Evolutionary conservation across 805 yeast genomes (phyloP).

Genomic region (Wickerhamomyces bovis): DNA sequence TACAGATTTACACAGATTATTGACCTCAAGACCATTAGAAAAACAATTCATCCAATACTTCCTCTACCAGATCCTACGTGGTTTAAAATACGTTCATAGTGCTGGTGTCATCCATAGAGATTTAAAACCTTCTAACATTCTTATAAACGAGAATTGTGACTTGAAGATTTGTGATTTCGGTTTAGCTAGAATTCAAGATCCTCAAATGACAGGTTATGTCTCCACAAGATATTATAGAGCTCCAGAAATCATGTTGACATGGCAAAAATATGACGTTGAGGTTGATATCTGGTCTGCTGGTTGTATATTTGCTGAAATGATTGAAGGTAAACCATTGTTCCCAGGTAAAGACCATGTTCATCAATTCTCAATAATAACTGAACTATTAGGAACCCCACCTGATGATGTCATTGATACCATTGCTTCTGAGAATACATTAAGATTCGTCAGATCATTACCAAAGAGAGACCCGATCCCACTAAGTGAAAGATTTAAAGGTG

Average conservation of each 20-base stretch:
- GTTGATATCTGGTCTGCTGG: slow-evolving; percentile 99
- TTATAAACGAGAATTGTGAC: slow-evolving; percentile 87
- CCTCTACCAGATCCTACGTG: slow-evolving; percentile 87
- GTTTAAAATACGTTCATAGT: slow-evolving; percentile 83
- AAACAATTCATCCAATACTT: slow-evolving; percentile 96
- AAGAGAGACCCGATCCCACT: slow-evolving; percentile 89
- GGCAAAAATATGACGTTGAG: slow-evolving; percentile 96
- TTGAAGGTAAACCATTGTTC: slow-evolving; percentile 92
- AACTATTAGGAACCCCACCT: slow-evolving; percentile 93
- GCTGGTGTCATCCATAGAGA: slow-evolving; percentile 92
- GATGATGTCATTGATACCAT: slow-evolving; percentile 93
- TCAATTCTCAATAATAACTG: slow-evolving; percentile 95
- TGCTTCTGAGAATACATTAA: slow-evolving; percentile 89
- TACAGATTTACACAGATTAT: slow-evolving; percentile 86
- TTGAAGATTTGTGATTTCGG: slow-evolving; percentile 92
- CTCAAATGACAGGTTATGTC: slow-evolving; percentile 98
- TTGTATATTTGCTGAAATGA: slow-evolving; percentile 95
- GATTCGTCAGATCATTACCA: slow-evolving; percentile 92
- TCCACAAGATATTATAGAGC: slow-evolving; percentile 95
- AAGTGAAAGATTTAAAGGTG: slow-evolving; percentile 68
- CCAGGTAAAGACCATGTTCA: slow-evolving; percentile 99
- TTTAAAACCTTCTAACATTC: slow-evolving; percentile 76
- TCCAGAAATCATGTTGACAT: slow-evolving; percentile 96
- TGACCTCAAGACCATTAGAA: slow-evolving; percentile 90
- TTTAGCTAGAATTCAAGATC: slow-evolving; percentile 93